These are phyloP conservation scores for Eutrema heterophyllum DNA, from an alignment of 345 rosid genomes.

Conservation along the genomic window DNA sequence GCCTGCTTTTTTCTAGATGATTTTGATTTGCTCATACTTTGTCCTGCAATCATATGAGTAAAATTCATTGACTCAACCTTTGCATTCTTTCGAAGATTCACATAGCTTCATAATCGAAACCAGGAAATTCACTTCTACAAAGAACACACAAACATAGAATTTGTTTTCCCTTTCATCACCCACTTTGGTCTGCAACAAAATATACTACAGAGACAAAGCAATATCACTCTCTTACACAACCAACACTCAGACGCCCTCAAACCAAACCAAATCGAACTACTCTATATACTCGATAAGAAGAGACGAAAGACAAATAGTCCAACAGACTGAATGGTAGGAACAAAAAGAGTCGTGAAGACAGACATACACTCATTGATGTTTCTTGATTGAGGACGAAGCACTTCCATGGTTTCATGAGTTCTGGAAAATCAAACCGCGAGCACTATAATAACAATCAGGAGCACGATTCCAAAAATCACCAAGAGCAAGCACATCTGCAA, in stretches of 20 bases:
- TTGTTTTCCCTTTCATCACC: background rate
- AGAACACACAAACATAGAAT: background rate
- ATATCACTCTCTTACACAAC: background rate
- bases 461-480: slow-evolving; percentile 87
- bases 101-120: background rate
- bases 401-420: background rate
- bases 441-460: slow-evolving; percentile 74
- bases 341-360: background rate
- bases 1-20: slow-evolving; percentile 57
- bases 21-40: slow-evolving; percentile 8
- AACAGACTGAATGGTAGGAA: background rate
- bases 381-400: slow-evolving; percentile 5
- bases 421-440: slow-evolving; percentile 50
- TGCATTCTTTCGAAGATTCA: background rate
- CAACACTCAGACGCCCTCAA: slow-evolving; percentile 1
- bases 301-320: background rate
- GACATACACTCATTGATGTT: background rate
- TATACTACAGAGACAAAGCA: slow-evolving; percentile 1
- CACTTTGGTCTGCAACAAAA: background rate
- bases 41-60: background rate
- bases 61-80: background rate
- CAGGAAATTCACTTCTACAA: background rate
- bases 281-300: background rate
- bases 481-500: slow-evolving; percentile 83
- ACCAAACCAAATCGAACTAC: background rate